Evolutionary conservation across 179 eudicot genomes (phyloP).

Genomic region (Drosera spatulata): DNA sequence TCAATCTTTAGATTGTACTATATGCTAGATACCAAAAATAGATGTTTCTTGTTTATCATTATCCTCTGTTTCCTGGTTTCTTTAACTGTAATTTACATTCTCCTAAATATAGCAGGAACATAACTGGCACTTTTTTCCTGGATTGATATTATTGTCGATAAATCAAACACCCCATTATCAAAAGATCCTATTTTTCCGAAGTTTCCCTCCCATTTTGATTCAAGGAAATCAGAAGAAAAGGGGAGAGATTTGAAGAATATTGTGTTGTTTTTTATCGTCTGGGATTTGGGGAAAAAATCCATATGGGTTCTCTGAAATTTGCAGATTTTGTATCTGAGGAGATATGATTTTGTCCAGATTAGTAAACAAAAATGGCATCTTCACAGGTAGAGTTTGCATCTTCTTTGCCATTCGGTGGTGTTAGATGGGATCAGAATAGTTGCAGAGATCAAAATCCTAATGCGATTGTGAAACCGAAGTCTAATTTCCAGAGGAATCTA

Average conservation of each 20-base stretch:
- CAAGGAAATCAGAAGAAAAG: neutral
- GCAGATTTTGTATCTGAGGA: neutral
- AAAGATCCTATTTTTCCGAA: neutral
- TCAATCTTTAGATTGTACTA: neutral
- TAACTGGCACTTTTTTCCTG: neutral
- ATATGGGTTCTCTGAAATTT: neutral
- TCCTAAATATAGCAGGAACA: neutral
- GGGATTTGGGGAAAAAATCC: neutral
- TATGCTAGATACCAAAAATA: neutral
- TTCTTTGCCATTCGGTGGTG: conserved; percentile 27
- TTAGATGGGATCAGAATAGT: neutral
- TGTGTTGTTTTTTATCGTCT: neutral
- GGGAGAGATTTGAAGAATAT: neutral
- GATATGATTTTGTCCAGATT: neutral
- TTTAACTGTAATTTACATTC: neutral
- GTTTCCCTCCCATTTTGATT: neutral
- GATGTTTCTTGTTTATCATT: neutral
- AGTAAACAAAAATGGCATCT: conserved; percentile 11
- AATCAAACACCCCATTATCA: neutral
- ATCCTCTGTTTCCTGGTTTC: neutral
- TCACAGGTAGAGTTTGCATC: conserved; percentile 28
- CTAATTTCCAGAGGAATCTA: conserved; percentile 16
- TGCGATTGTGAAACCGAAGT: neutral
- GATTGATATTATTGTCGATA: neutral
- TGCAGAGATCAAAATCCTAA: neutral